Conservation (phyloP, 2,329 filamentous ascomycete genomes). For the Trichoderma pleuroti region DNA sequence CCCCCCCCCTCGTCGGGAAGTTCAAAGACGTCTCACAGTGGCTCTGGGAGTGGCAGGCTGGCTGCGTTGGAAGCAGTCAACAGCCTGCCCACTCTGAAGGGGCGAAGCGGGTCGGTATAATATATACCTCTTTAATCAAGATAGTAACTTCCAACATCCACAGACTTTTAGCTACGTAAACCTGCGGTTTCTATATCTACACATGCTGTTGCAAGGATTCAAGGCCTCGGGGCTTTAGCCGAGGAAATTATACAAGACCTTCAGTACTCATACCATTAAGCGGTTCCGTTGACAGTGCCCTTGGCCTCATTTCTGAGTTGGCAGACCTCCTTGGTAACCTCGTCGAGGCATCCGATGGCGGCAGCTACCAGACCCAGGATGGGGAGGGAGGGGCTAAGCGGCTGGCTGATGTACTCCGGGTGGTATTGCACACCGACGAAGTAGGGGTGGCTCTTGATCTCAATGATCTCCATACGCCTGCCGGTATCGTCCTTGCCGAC, state of each 20-base stretch:
- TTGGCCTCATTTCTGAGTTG: not conserved
- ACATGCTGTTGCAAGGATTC: not conserved
- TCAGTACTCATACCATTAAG: not conserved
- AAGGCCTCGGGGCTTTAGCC: not conserved
- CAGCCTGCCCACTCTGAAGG: not conserved
- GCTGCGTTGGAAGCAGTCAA: not conserved
- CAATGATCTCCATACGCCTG: slow-evolving; percentile 77
- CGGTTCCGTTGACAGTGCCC: slow-evolving; percentile 1
- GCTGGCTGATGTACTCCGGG: slow-evolving; percentile 71
- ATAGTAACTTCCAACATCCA: not conserved
- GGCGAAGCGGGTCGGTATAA: not conserved
- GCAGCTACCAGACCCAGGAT: slow-evolving; percentile 86
- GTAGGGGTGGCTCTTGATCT: slow-evolving; percentile 78
- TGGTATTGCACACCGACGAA: slow-evolving; percentile 79
- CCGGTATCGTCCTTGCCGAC: slow-evolving; percentile 76
- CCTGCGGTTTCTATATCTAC: not conserved
- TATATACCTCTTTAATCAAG: not conserved
- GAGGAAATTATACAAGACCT: not conserved
- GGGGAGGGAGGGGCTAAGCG: slow-evolving; percentile 22
- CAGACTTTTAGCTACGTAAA: not conserved
- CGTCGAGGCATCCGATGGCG: slow-evolving; percentile 61
- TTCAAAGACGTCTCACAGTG: not conserved
- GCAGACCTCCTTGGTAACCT: slow-evolving; percentile 26
- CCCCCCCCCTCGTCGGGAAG: not conserved
- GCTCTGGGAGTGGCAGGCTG: not conserved